Evolutionary conservation across 768 basidiomycete species (phyloP).

Genomic region (Cantharellus anzutake): DNA sequence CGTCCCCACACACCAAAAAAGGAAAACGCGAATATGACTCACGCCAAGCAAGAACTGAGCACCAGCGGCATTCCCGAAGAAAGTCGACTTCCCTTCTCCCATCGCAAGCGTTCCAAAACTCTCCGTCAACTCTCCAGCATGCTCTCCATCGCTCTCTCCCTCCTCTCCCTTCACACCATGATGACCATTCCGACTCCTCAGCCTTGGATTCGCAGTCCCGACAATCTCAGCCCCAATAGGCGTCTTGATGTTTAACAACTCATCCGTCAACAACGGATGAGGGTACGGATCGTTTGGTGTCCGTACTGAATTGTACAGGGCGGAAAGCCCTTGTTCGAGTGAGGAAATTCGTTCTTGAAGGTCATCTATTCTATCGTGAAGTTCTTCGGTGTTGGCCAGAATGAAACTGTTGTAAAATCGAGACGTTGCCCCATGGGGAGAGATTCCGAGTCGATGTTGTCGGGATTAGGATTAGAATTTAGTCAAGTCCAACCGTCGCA

Average conservation of each 20-base stretch:
- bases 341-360: constrained; percentile 8
- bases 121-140: constrained; percentile 5
- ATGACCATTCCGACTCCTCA: not conserved
- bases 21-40: not conserved
- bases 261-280: constrained; percentile 8
- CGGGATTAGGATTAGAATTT: not conserved
- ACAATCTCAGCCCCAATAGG: constrained; percentile 9
- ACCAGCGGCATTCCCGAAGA: constrained; percentile 8
- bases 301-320: not conserved
- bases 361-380: constrained; percentile 7
- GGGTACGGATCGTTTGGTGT: not conserved
- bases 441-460: not conserved
- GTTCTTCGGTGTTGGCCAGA: constrained; percentile 10
- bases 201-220: not conserved
- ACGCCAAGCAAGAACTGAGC: constrained; percentile 9
- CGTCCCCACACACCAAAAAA: too few relatives aligned
- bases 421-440: not conserved
- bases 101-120: constrained; percentile 8
- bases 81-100: constrained; percentile 6
- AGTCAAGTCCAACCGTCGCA: not conserved
- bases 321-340: constrained; percentile 4
- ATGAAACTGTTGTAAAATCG: constrained; percentile 4
- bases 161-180: not conserved
- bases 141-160: not conserved
- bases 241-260: constrained; percentile 8